These are phyloP conservation scores for Scutellaria galericulata DNA, from an alignment of 257 asterid species.

Conservation along the genomic window DNA sequence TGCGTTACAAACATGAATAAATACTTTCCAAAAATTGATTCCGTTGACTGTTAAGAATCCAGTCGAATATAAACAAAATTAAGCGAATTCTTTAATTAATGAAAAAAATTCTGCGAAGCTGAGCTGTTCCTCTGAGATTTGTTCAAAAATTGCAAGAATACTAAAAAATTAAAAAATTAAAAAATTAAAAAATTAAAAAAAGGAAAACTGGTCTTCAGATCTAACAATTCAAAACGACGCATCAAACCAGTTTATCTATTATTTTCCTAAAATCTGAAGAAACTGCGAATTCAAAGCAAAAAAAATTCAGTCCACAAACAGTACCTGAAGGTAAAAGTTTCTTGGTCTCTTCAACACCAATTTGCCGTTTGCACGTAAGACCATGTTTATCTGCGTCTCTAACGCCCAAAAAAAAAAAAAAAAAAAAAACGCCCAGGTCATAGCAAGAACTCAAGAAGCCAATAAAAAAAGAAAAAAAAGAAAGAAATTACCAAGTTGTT, in stretches of 20 bases:
- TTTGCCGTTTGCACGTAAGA: slow-evolving; percentile 36
- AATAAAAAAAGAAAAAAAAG: too few species aligned
- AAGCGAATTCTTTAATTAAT: neutral
- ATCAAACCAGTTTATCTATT: slow-evolving; percentile 10
- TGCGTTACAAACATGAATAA: too few species aligned
- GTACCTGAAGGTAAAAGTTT: slow-evolving; percentile 41
- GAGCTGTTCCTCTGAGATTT: neutral
- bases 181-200: too few species aligned
- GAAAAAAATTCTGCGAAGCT: neutral
- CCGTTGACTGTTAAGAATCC: neutral
- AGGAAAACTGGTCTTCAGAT: slow-evolving; percentile 18
- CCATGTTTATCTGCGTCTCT: too few species aligned
- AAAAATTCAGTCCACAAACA: slow-evolving; percentile 29
- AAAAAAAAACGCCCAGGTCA: too few species aligned
- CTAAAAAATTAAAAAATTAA: too few species aligned
- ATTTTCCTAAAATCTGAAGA: neutral
- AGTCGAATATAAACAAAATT: neutral
- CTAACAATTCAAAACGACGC: slow-evolving; percentile 21
- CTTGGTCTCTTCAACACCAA: slow-evolving; percentile 15
- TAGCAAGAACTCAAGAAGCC: too few species aligned
- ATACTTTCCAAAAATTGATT: too few species aligned
- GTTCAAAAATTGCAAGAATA: neutral
- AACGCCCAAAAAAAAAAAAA: too few species aligned
- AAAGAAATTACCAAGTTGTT: too few species aligned
- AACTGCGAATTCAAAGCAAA: neutral